A percentile compares a stretch with the other conserved stretches of the same genome.
These are phyloP conservation scores for Boletus insuetus DNA, from an alignment of 768 basidiomycete genomes.

Conservation along the genomic window DNA sequence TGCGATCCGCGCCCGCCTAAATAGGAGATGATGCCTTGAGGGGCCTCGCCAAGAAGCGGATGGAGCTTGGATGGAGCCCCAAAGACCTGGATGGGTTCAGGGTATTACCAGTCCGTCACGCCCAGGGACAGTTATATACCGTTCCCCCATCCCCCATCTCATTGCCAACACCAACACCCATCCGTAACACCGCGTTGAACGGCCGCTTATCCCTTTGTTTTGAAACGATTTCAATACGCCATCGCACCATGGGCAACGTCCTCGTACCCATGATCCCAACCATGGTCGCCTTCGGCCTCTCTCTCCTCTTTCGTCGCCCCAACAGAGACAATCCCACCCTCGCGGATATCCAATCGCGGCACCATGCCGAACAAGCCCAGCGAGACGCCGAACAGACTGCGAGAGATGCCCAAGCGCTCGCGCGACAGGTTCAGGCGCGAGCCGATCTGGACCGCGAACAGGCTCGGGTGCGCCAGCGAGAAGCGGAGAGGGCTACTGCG, in stretches of 20 bases:
- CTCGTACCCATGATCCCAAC: not conserved
- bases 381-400: constrained; percentile 2
- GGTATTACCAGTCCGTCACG: not conserved
- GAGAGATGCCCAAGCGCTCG: not conserved
- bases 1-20: too few species aligned
- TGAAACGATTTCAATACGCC: too few species aligned
- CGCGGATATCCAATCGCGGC: constrained; percentile 1
- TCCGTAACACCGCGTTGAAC: too few species aligned
- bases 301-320: constrained; percentile 2
- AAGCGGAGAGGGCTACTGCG: not conserved
- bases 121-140: not conserved
- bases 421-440: not conserved
- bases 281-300: not conserved
- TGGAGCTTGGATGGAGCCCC: not conserved
- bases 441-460: constrained; percentile 7
- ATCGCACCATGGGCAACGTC: constrained; percentile 2
- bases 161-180: too few species aligned
- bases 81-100: not conserved
- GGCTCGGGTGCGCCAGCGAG: constrained; percentile 3
- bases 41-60: not conserved
- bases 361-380: constrained; percentile 3
- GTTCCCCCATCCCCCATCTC: not conserved
- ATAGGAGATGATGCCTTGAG: too few species aligned
- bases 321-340: constrained; percentile 12
- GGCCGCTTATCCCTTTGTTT: too few species aligned